Evolutionary conservation across 1,139 yeast genomes (phyloP).

Genomic region (Debaryomyces robertsiae): DNA sequence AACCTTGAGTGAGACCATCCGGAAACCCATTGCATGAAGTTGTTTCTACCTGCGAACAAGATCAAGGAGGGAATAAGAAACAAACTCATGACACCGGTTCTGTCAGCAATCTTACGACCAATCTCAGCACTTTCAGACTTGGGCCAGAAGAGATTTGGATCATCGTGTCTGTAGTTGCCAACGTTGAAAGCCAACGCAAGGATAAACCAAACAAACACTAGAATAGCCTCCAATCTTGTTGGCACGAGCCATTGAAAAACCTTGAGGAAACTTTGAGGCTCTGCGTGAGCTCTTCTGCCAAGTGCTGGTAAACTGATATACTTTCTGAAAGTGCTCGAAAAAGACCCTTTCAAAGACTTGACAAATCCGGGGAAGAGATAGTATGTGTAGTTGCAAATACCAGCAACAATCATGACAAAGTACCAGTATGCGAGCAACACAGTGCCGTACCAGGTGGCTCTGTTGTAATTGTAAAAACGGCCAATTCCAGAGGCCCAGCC

Average conservation of each 20-base stretch:
- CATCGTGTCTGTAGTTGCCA: conserved; percentile 42
- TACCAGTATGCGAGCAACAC: conserved; percentile 53
- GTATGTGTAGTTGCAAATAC: conserved; percentile 36
- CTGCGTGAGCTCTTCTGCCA: conserved; percentile 43
- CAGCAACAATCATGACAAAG: conserved; percentile 33
- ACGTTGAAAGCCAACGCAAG: conserved; percentile 50
- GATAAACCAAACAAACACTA: conserved; percentile 51
- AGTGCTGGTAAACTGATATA: conserved; percentile 52
- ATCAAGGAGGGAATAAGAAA: conserved; percentile 54
- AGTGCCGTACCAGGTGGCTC: conserved; percentile 52
- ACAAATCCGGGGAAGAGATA: conserved; percentile 40
- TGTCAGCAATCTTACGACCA: conserved; percentile 59
- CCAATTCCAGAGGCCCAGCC: conserved; percentile 42
- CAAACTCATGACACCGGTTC: conserved; percentile 56
- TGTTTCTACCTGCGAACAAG: conserved; percentile 68
- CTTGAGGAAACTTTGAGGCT: conserved; percentile 32
- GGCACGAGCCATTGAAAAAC: conserved; percentile 50
- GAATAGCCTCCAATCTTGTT: conserved; percentile 61
- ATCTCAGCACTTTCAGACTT: conserved; percentile 35
- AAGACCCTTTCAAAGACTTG: conserved; percentile 31
- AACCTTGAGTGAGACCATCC: conserved; percentile 69
- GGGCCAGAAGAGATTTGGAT: conserved; percentile 38
- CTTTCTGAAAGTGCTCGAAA: conserved; percentile 43
- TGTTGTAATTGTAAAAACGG: conserved; percentile 43
- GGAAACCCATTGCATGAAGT: conserved; percentile 61